Base-by-base conservation (phyloP, 2,329 filamentous ascomycete species). In the Paecilomyces variotii region DNA sequence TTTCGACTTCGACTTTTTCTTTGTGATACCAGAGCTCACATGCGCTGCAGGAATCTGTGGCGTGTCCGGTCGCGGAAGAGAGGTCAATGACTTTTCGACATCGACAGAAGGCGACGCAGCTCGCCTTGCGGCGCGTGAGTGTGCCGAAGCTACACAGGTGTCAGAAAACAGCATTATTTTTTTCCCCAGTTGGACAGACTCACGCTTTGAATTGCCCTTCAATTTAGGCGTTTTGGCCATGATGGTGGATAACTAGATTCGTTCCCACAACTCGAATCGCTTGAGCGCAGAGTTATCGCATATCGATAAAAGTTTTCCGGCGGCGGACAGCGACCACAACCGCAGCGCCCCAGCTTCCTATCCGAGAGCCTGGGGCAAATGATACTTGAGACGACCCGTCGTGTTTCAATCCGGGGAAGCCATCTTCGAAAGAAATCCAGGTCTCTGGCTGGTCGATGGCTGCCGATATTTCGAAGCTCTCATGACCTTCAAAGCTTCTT, bases 91-190 rank as follows among this genome's bases (percentile, higher is more conserved):
- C 66, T 80, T 81, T 69, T 82, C 79, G 54, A 80, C 67, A 61
- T 82, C 70, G 62, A 82, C 71, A 56, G 80, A 80, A 24, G 83
- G 84, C 4, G 82, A 83, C 56, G 74, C 77, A 61, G 78, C 83
- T 64, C 84, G 79, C 62, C 83, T 80, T 39, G 82, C 82, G 57
- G 84, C 83, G 58, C 84, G 82, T 55, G 84, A 85, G 67, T 82
- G 82, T 14, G 78, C 63, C 1, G 82, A 81, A 54, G 77, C 82
- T 85, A 61, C 25, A 39, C 27, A n/a, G 50, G 53, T 50, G 54
- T 64, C 60, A 62, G 63, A 56, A 49, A 45, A 27, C 34, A n/a
- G 14, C 26, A 9, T 19, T 14, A 7, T 2, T 57, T 39, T 28
- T n/a, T 53, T 61, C 30, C 5, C n/a, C 4, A 25, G 24, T 11